Conservation (phyloP, 257 asterid genomes). For the Nicotiana tabacum region DNA sequence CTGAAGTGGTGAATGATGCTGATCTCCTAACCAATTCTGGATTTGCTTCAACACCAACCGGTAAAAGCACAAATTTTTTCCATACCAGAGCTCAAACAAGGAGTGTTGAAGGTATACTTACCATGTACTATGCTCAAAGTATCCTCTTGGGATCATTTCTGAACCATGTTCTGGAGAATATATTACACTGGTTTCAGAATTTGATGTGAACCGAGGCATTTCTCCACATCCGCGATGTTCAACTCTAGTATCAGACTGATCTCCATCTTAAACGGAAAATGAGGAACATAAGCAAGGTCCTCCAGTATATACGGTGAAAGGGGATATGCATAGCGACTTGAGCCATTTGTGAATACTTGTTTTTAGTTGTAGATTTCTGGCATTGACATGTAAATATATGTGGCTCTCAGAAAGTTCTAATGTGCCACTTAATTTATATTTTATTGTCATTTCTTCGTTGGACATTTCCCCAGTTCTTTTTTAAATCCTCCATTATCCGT, state of each 20-base stretch:
- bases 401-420: background rate
- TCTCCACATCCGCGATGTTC: background rate
- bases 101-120: background rate
- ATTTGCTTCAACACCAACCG: background rate
- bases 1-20: slow-evolving; percentile 19
- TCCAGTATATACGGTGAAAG: background rate
- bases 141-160: background rate
- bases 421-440: background rate
- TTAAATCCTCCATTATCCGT: too few species aligned
- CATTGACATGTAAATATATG: background rate
- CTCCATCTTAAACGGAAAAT: background rate
- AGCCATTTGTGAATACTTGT: background rate
- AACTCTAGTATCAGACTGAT: background rate
- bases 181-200: background rate
- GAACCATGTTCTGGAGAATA: background rate
- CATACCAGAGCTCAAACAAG: background rate
- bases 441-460: background rate
- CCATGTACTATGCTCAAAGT: background rate
- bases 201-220: background rate
- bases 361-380: background rate
- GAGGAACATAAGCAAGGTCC: background rate
- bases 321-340: background rate
- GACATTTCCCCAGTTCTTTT: too few species aligned
- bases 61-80: background rate
- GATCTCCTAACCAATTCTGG: background rate